These are phyloP conservation scores for Tillandsia leiboldiana DNA, from an alignment of 176 grass and related monocot genomes.

Conservation along the genomic window DNA sequence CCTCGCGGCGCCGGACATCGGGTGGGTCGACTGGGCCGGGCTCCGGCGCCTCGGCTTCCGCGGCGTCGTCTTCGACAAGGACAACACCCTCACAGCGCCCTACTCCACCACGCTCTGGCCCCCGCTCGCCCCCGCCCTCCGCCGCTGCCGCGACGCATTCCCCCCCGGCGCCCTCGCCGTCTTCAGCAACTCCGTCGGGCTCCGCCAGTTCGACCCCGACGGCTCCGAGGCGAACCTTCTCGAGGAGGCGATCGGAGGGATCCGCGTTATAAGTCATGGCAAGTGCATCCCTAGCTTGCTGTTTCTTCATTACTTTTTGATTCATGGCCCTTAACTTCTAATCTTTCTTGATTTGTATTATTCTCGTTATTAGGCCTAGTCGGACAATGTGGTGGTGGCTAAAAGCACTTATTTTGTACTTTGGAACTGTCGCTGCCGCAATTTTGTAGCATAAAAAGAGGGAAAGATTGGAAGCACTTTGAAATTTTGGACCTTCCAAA, in stretches of 20 bases:
- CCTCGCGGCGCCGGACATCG: constrained; percentile 56
- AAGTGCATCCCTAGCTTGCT: constrained; percentile 3
- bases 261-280: constrained; percentile 90
- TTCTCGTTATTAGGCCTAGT: no score
- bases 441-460: no score
- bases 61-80: constrained; percentile 96
- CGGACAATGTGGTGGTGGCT: no score
- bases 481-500: no score
- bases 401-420: no score
- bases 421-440: no score
- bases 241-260: constrained; percentile 59
- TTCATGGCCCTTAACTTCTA: neutral
- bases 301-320: neutral
- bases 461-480: no score
- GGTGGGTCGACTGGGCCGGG: constrained; percentile 74
- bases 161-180: constrained; percentile 56
- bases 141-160: constrained; percentile 57
- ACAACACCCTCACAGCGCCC: constrained; percentile 90
- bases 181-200: constrained; percentile 89
- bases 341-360: neutral
- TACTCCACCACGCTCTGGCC: constrained; percentile 72
- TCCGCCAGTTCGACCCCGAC: constrained; percentile 79
- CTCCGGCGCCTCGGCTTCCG: constrained; percentile 74
- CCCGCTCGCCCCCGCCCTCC: constrained; percentile 38
- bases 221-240: constrained; percentile 48